Base-by-base conservation (phyloP, 495 filamentous ascomycete species). In the Lineolata rhizophorae region DNA sequence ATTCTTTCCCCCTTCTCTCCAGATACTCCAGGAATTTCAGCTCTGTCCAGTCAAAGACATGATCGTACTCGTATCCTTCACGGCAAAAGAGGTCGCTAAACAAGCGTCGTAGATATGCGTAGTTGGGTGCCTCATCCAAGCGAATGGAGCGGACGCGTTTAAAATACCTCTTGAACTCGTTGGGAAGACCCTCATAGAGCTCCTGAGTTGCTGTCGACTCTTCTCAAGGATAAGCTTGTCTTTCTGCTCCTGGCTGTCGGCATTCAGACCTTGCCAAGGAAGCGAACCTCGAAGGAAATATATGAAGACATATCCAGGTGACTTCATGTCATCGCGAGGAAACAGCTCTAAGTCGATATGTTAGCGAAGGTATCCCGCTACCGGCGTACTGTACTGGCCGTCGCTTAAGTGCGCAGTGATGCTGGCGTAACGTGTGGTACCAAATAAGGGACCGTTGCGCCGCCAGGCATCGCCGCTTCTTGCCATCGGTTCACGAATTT, bases 21-120 rank as follows among this genome's bases (percentile, higher is more conserved):
- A n/a, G n/a, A n/a, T n/a, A n/a, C n/a, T n/a, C n/a, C n/a, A n/a
- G 16, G 18, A 36, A 44, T 29, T 37, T 41, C 16, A 36, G 33
- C 10, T 30, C 32, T 18, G 43, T 44, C 41, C 43, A 46, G 31
- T 46, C 43, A 21, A 41, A 46, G 14, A 45, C 42, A 29, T 42
- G 14, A 20, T 42, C 42, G 21, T 42, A 42, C 20, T 42, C 14
- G 18, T 32, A 44, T 10, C 37, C 13, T 15, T 38, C 1, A 25
- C 37, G 37, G 27, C 13, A 17, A 35, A 44, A 43, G 10, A 46
- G 37, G 26, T 29, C 28, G 18, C 29, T 29, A 30, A 46, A 46
- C 15, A 38, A 11, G 10, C 25, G 5, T 16, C 37, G 42, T 15
- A 46, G 27, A 20, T 41, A 34, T 14, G 8, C 16, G 18, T 46